These are phyloP conservation scores for Fusarium sp. DNA, from an alignment of 2,329 filamentous ascomycete genomes.

Conservation along the genomic window DNA sequence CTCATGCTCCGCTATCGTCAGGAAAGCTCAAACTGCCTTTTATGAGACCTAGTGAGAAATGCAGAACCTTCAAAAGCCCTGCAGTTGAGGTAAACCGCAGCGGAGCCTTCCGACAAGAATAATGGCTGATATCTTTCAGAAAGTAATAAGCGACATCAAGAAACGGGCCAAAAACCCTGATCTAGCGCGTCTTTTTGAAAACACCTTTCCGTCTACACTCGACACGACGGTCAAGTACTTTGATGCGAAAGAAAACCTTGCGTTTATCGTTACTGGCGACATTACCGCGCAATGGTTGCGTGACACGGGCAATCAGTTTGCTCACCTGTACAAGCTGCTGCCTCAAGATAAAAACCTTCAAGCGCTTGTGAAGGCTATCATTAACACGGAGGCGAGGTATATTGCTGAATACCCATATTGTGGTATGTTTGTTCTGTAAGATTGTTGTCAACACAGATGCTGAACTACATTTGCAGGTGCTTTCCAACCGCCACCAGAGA, in stretches of 20 bases:
- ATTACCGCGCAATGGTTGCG: constrained; percentile 25
- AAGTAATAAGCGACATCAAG: constrained; percentile 29
- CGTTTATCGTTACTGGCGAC: constrained; percentile 21
- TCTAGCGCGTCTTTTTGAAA: constrained; percentile 29
- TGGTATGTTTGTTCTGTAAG: neutral
- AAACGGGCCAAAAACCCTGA: constrained; percentile 24
- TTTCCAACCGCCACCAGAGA: constrained; percentile 26
- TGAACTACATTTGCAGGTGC: neutral
- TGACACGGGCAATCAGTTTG: constrained; percentile 27
- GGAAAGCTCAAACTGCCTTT: constrained; percentile 20
- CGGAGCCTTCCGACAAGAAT: fast-evolving
- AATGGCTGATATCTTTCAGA: neutral
- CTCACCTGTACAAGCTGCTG: constrained; percentile 23
- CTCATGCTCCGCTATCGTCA: neutral
- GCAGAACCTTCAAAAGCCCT: constrained; percentile 28
- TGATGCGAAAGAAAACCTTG: constrained; percentile 9
- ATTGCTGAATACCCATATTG: constrained; percentile 28
- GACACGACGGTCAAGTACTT: constrained; percentile 35
- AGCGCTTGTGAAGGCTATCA: constrained; percentile 22
- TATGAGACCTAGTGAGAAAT: constrained; percentile 30
- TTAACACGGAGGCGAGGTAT: constrained; percentile 30
- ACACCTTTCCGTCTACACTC: constrained; percentile 16
- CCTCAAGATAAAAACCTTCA: constrained; percentile 20
- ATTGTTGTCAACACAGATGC: fast-evolving
- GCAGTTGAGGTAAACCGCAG: constrained; percentile 1